Conservation (phyloP, 257 asterid genomes). For the Solanum chaucha region DNA sequence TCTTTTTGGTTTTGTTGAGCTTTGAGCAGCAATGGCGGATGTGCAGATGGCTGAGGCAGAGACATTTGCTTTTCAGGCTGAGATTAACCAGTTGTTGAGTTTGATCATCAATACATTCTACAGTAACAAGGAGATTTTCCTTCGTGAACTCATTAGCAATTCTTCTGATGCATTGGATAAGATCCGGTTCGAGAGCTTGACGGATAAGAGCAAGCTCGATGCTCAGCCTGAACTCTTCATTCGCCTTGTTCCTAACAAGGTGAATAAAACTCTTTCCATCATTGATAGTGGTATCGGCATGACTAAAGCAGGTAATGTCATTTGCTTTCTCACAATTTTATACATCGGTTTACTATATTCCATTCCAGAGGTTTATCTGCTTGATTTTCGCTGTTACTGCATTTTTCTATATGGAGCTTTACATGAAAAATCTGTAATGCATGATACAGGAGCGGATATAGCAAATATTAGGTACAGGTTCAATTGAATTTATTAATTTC, state of each 20-base stretch:
- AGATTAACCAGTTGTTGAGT: background rate
- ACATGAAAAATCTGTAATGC: background rate
- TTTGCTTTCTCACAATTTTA: background rate
- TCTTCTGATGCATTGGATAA: background rate
- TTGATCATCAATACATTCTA: background rate
- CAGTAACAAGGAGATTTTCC: background rate
- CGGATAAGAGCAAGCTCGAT: constrained; percentile 5
- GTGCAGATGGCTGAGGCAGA: background rate
- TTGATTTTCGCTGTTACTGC: background rate
- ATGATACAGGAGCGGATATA: background rate
- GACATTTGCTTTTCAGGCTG: background rate
- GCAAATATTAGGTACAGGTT: background rate
- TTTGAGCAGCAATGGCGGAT: background rate
- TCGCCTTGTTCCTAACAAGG: constrained; percentile 4
- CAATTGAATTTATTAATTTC: background rate
- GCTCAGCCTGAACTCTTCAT: constrained; percentile 9
- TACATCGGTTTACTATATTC: background rate
- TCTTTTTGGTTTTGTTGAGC: background rate
- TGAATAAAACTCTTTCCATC: constrained; percentile 1
- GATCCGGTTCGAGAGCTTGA: constrained; percentile 6
- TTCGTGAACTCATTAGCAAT: background rate
- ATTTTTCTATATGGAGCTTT: background rate
- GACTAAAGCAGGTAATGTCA: constrained; percentile 4
- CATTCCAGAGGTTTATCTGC: background rate
- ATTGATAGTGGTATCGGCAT: constrained; percentile 8